These are phyloP conservation scores for Phytophthora chlamydospora DNA, from an alignment of 352 stramenopile genomes.

Conservation along the genomic window DNA sequence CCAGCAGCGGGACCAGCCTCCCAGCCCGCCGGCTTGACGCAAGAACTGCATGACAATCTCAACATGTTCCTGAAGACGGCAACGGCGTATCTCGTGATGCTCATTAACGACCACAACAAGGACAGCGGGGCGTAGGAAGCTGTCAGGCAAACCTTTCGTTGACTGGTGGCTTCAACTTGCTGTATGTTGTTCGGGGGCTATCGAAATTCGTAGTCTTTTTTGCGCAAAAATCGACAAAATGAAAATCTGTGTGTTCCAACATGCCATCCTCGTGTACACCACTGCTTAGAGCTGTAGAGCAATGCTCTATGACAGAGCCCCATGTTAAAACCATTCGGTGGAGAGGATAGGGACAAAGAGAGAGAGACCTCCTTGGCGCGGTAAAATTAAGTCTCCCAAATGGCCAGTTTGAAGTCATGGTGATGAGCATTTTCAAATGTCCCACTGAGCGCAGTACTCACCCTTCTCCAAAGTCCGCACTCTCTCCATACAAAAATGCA, in stretches of 20 bases:
- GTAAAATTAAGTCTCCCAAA: not conserved
- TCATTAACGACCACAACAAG: conserved; percentile 36
- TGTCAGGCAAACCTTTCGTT: not conserved
- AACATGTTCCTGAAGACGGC: conserved; percentile 45
- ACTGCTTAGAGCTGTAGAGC: no score
- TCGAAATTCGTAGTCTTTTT: not conserved
- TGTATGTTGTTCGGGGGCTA: conserved; percentile 19
- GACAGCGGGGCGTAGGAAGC: conserved; percentile 5
- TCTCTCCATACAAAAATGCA: not conserved
- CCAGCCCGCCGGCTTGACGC: conserved; percentile 18
- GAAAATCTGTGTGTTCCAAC: no score
- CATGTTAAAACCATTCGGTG: no score
- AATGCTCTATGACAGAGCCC: no score
- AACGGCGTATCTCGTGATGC: conserved; percentile 40
- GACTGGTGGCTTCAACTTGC: conserved; percentile 14
- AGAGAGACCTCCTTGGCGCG: not conserved
- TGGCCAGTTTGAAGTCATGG: conserved; percentile 20
- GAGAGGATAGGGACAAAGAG: no score
- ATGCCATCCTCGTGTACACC: no score
- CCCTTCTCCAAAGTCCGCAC: conserved; percentile 28
- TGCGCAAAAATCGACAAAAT: no score
- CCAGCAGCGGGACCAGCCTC: not conserved
- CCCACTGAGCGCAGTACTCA: not conserved
- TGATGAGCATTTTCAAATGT: conserved; percentile 13
- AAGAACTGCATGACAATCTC: conserved; percentile 34